Conservation (phyloP, 2,329 filamentous ascomycete genomes). For the Fusarium ambrosium region DNA sequence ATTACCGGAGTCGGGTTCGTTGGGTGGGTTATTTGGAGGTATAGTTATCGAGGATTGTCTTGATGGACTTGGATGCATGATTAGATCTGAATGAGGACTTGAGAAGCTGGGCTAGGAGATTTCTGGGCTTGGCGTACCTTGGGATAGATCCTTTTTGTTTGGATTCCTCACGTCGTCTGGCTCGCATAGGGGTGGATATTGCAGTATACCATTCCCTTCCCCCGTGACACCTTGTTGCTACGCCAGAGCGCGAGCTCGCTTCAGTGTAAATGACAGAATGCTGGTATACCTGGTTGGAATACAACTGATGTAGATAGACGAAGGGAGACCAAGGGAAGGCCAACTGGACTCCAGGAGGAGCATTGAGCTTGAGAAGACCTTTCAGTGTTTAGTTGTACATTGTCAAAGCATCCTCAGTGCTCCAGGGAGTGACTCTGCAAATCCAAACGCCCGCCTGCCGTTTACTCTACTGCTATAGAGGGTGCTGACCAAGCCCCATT, state of each 20-base stretch:
- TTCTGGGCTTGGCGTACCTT: not conserved
- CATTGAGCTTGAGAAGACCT: not conserved
- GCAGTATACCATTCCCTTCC: no score
- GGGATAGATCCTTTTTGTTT: not conserved
- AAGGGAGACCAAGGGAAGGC: not conserved
- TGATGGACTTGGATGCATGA: not conserved
- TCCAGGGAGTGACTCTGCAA: not conserved
- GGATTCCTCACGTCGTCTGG: not conserved
- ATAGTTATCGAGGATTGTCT: not conserved
- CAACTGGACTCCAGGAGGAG: not conserved
- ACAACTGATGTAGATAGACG: not conserved
- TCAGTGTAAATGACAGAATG: not conserved
- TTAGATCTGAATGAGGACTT: not conserved
- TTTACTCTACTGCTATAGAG: not conserved
- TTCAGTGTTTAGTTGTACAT: not conserved
- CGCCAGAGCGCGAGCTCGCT: not conserved
- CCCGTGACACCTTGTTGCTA: not conserved
- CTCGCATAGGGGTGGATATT: not conserved
- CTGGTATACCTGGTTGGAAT: not conserved
- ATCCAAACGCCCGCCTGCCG: not conserved
- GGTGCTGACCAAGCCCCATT: not conserved
- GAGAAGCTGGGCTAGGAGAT: not conserved
- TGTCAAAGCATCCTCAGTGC: not conserved
- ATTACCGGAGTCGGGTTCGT: constrained; percentile 43
- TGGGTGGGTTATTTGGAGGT: constrained; percentile 47